Conservation (phyloP, 768 basidiomycete genomes). For the Rhizopogon vulgaris region DNA sequence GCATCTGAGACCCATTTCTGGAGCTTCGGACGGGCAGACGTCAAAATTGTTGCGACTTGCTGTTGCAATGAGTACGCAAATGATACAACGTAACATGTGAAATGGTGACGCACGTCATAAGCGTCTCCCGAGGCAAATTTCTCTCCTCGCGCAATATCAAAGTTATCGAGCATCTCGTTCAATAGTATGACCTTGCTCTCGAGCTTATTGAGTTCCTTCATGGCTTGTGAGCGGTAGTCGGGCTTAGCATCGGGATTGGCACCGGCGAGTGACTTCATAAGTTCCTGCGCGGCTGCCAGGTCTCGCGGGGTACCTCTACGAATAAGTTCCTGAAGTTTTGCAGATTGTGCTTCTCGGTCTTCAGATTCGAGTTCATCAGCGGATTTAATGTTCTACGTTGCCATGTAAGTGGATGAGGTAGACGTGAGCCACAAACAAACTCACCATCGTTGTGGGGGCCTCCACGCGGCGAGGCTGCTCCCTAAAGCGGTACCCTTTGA, state of each 20-base stretch:
- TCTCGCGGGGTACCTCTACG: constrained; percentile 93
- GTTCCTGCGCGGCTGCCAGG: constrained; percentile 89
- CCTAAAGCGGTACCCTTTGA: constrained; percentile 86
- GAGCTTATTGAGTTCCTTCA: constrained; percentile 87
- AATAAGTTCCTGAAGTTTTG: constrained; percentile 98
- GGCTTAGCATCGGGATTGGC: constrained; percentile 93
- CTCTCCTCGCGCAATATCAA: constrained; percentile 66
- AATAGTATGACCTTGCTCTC: constrained; percentile 94
- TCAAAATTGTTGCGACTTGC: constrained; percentile 87
- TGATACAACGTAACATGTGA: not conserved
- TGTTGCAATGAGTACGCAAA: constrained; percentile 21
- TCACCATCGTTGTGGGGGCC: constrained; percentile 18
- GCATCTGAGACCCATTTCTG: constrained; percentile 98
- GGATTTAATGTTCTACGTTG: constrained; percentile 74
- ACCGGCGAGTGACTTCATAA: constrained; percentile 94
- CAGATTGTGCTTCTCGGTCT: constrained; percentile 90
- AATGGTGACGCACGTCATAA: constrained; percentile 63
- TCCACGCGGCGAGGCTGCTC: constrained; percentile 30
- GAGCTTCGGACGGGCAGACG: constrained; percentile 82
- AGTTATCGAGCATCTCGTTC: constrained; percentile 96
- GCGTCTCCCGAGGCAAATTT: constrained; percentile 83
- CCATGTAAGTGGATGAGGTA: constrained; percentile 17
- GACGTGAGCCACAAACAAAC: constrained; percentile 1
- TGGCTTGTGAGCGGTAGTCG: constrained; percentile 86
- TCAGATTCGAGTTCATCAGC: constrained; percentile 96